Base-by-base conservation (phyloP, 805 yeast genomes). In the Kregervanrija pseudodelftensis region DNA sequence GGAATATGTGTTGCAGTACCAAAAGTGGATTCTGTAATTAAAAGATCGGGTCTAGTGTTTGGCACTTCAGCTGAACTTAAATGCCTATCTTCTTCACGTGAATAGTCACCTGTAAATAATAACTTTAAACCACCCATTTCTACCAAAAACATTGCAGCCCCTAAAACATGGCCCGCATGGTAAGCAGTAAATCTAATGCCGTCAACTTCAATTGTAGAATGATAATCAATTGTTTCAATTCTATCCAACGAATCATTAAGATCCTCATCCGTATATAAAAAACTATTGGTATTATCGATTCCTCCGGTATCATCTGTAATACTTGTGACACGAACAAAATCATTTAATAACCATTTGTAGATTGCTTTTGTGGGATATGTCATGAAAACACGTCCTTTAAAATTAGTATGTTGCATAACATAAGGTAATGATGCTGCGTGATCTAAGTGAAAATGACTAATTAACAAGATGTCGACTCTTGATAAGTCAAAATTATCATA, bases 161-260 rank as follows among this genome's bases (percentile, higher is more conserved):
- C 99, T 37, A 93, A 70, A 11, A 93, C 99, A 72, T 93, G 99
- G n/a, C 99, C 99, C 8, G 99, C 99, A 67, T 91, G 99, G 63
- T 84, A 93, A 1, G 99, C 99, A 1, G 99, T 93, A 68, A 93
- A 91, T 58, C 93, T 74, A 45, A 93, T 82, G 42, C 99, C 99
- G 47, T 86, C 95, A 33, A 90, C 85, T 55, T 93, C 98, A 51
- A 88, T 77, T 0, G 99, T 93, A 4, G 97, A 87, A 64, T 93
- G 98, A 64, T 84, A 93, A 63, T 93, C 99, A 17, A 93, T 79
- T 1, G 98, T 87, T 63, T 93, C 98, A 40, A 93, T 93, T 50
- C 77, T 70, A 57, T 89, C 96, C 57, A 91, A 88, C 0, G 96
- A 86, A 43, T 80, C 82, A 57, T 80, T 78, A 52, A 93, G 70